Evolutionary conservation across 2,329 filamentous ascomycete genomes (phyloP).

Genomic region (Colletotrichum nymphaeae): DNA sequence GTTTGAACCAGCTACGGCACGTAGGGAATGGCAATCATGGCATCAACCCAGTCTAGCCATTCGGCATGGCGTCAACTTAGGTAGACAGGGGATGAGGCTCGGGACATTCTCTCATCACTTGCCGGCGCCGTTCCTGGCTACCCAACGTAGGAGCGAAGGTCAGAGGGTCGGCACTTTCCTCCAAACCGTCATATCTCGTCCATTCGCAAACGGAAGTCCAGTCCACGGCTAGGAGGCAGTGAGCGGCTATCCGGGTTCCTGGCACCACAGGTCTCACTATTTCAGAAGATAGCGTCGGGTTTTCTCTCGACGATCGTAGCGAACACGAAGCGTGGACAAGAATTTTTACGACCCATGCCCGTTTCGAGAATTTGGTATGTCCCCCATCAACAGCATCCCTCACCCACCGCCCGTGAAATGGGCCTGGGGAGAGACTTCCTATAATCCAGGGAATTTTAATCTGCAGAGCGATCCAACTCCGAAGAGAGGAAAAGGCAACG

Average conservation of each 20-base stretch:
- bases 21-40: not conserved
- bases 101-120: not conserved
- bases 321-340: not conserved
- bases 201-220: not conserved
- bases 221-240: not conserved
- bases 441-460: conserved; percentile 67
- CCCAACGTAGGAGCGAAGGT: too few species aligned
- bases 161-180: not conserved
- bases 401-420: conserved; percentile 56
- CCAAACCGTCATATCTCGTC: not conserved
- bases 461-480: conserved; percentile 66
- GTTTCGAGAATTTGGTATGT: conserved; percentile 50
- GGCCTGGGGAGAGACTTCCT: conserved; percentile 69
- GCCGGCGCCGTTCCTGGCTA: not conserved
- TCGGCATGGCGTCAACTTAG: not conserved
- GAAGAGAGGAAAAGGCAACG: conserved; percentile 66
- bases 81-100: not conserved
- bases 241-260: not conserved
- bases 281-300: not conserved
- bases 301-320: not conserved
- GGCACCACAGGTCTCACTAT: not conserved
- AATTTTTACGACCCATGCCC: not conserved
- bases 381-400: conserved; percentile 72
- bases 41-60: not conserved
- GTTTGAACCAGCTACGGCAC: not conserved